phyloP scores from a whole-genome alignment of 768 basidiomycete genomes.

The Tricholomella constricta region DNA sequence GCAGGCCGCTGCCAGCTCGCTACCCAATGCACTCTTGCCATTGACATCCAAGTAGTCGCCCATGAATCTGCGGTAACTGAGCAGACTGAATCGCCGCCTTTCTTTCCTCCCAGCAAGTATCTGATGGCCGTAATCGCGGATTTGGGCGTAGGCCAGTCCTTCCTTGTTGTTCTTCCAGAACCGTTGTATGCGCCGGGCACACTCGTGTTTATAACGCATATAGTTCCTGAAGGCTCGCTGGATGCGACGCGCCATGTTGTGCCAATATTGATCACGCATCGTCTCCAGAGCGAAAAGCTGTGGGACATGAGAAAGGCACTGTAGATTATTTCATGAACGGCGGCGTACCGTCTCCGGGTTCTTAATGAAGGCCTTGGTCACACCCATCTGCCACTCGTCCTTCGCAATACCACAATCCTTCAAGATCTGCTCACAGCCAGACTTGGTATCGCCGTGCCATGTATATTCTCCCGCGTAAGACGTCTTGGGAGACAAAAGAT shows the following conservation, averaged over 20 bases:
- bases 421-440: conserved; percentile 90
- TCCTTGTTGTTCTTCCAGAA: conserved; percentile 99
- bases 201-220: conserved; percentile 93
- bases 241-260: conserved; percentile 97
- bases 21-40: conserved; percentile 75
- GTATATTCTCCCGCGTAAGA: conserved; percentile 99
- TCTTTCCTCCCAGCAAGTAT: conserved; percentile 91
- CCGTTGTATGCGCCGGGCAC: conserved; percentile 90
- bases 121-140: conserved; percentile 94
- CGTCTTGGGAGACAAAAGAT: conserved; percentile 90
- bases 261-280: conserved; percentile 99
- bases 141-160: conserved; percentile 81
- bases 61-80: conserved; percentile 92
- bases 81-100: conserved; percentile 86
- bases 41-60: conserved; percentile 96
- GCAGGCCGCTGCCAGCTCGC: conserved; percentile 71
- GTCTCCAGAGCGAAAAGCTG: conserved; percentile 97
- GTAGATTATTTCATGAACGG: not conserved
- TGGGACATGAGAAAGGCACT: conserved; percentile 6
- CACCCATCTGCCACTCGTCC: conserved; percentile 99
- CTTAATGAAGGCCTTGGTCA: conserved; percentile 98
- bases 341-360: conserved; percentile 90
- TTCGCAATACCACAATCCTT: conserved; percentile 93
- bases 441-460: conserved; percentile 88
- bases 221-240: conserved; percentile 97